Evolutionary conservation across 192 early-diverging fungal genomes (phyloP), one percentile per base, ranked within the genome.

Genomic region (Lobulomyces angularis): DNA sequence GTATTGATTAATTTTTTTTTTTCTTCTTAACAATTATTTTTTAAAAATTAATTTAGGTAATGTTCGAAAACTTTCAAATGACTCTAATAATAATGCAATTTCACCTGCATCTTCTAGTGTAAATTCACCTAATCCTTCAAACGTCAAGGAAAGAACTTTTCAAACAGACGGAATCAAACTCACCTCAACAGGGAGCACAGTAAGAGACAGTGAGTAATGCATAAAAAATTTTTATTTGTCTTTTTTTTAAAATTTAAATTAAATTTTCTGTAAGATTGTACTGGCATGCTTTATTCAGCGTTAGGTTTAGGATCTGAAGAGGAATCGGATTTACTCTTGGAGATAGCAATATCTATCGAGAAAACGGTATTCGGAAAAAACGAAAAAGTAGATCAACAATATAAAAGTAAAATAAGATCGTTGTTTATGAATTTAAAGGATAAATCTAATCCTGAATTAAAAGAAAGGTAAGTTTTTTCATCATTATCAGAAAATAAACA

Each of bases 401-500:
- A 93, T 58, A 82, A 81, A 41, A 61, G 57, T 20, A 74, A 79
- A 33, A 67, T 95, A 5, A 73, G 87, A 8, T 74, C 85, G 22
- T 65, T 93, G 23, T 71, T 74, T 17, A 56, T 79, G 39, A 91
- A 87, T 46, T 58, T 95, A 8, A 77, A 77, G 27, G 66, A 76
- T 46, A 89, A 80, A 49, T 66, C 58, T 37, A 87, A 93, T 45
- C 85, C 86, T 3, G 71, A 59, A 8, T 56, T 95, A 45, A 65
- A 83, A 38, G 64, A 69, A 22, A 59, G 59, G 17, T 67, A n/a
- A n/a, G n/a, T n/a, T n/a, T n/a, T n/a, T n/a, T n/a, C n/a, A n/a
- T n/a, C n/a, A n/a, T n/a, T n/a, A n/a, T n/a, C n/a, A n/a, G n/a
- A n/a, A n/a, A n/a, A n/a, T n/a, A n/a, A n/a, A n/a, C n/a, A n/a